phyloP scores from a whole-genome alignment of 2,329 filamentous ascomycete species.

The Tolypocladium tundrense region DNA sequence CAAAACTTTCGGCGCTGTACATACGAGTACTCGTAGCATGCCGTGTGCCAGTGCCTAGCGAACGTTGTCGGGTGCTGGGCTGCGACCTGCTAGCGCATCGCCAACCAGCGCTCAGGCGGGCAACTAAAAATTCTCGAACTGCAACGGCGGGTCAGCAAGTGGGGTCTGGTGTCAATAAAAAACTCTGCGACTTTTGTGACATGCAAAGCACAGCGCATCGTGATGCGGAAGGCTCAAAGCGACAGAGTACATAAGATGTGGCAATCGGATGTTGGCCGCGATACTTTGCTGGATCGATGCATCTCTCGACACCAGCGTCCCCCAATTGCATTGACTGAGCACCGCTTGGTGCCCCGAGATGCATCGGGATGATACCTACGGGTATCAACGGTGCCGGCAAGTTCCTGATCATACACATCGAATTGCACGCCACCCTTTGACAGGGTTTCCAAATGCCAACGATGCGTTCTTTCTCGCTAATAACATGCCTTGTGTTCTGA shows the following conservation, averaged over 20 bases:
- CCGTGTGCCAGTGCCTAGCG: not conserved
- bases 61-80: not conserved
- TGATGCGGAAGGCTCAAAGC: not conserved
- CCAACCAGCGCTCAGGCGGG: not conserved
- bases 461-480: not conserved
- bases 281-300: not conserved
- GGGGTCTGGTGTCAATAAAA: not conserved
- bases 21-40: too few species aligned
- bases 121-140: not conserved
- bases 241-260: not conserved
- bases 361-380: not conserved
- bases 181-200: not conserved
- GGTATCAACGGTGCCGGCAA: not conserved
- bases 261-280: not conserved
- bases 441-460: not conserved
- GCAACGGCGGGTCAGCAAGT: not conserved
- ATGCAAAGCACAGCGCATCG: not conserved
- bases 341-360: not conserved
- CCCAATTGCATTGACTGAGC: not conserved
- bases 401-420: not conserved
- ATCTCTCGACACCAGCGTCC: not conserved
- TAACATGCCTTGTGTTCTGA: not conserved
- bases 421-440: not conserved
- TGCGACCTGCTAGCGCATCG: not conserved
- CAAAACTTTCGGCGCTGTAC: not conserved